Evolutionary conservation across 371 early-diverging fungal genomes (phyloP).

Genomic region (Syncephalastrum racemosum): DNA sequence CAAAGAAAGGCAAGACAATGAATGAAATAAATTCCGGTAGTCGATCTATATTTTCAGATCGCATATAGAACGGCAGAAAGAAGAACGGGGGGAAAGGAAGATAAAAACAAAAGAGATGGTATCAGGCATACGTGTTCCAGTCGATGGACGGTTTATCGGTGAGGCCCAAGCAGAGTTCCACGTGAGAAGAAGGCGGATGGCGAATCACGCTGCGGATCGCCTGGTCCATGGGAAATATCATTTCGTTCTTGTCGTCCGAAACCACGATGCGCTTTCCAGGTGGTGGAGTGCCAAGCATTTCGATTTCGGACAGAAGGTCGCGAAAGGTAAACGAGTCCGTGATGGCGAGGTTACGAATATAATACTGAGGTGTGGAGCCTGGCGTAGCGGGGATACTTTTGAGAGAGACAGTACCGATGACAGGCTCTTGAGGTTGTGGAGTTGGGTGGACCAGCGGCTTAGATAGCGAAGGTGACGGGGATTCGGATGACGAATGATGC

Average conservation of each 20-base stretch:
- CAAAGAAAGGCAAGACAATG: not conserved
- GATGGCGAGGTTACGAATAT: slow-evolving; percentile 48
- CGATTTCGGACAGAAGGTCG: slow-evolving; percentile 42
- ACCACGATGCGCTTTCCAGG: slow-evolving; percentile 48
- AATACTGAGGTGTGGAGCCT: slow-evolving; percentile 22
- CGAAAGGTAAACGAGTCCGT: slow-evolving; percentile 51
- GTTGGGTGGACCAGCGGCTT: slow-evolving; percentile 1
- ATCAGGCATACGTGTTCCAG: slow-evolving; percentile 33
- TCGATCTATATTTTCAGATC: not conserved
- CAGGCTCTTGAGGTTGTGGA: slow-evolving; percentile 3
- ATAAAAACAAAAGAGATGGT: slow-evolving; percentile 5
- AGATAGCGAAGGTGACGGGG: slow-evolving; percentile 14
- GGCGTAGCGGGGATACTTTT: slow-evolving; percentile 17
- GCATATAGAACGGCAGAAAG: not conserved
- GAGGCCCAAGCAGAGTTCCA: slow-evolving; percentile 43
- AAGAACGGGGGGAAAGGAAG: not conserved
- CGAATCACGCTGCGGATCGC: slow-evolving; percentile 44
- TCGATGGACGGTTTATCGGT: slow-evolving; percentile 44
- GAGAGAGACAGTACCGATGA: slow-evolving; percentile 48
- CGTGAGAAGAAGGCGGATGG: slow-evolving; percentile 30
- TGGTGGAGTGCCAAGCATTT: slow-evolving; percentile 44
- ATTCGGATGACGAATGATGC: slow-evolving; percentile 5
- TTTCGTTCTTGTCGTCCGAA: slow-evolving; percentile 34
- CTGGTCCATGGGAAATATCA: slow-evolving; percentile 43
- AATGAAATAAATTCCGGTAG: not conserved